Conservation (phyloP, 805 yeast genomes). For the Torulaspora quercuum region DNA sequence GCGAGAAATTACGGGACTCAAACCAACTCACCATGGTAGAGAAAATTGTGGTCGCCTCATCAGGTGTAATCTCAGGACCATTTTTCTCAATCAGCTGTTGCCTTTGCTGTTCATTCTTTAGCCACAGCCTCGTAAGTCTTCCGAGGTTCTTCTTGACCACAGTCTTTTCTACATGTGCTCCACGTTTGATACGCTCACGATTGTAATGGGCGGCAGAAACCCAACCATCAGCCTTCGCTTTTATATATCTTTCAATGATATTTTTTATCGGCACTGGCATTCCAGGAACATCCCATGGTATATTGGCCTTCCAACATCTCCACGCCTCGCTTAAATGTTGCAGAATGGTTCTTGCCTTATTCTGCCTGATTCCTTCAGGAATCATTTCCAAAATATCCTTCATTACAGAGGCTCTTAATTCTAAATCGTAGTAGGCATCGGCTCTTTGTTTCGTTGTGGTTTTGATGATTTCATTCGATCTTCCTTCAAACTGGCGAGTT, state of each 20-base stretch:
- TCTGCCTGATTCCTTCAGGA: constrained; percentile 88
- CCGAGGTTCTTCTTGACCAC: constrained; percentile 93
- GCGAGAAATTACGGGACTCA: constrained; percentile 74
- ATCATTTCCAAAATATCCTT: constrained; percentile 96
- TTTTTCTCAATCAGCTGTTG: constrained; percentile 74
- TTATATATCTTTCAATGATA: constrained; percentile 82
- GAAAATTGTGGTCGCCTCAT: constrained; percentile 84
- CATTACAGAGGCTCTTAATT: constrained; percentile 89
- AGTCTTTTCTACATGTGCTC: constrained; percentile 92
- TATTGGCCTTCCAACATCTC: constrained; percentile 99
- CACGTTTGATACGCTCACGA: constrained; percentile 80
- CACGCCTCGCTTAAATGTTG: constrained; percentile 98
- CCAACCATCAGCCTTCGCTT: constrained; percentile 98
- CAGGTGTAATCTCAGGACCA: constrained; percentile 83
- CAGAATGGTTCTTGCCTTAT: constrained; percentile 77
- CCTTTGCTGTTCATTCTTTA: constrained; percentile 85
- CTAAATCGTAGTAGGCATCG: constrained; percentile 92
- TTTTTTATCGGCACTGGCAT: constrained; percentile 85
- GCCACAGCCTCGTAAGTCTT: constrained; percentile 85
- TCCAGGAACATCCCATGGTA: constrained; percentile 97
- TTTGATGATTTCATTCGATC: constrained; percentile 88
- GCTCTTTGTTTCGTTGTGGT: constrained; percentile 93
- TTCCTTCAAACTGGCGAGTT: constrained; percentile 93
- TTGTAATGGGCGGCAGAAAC: constrained; percentile 88
- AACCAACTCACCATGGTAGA: constrained; percentile 90